Evolutionary conservation across 2,329 filamentous ascomycete genomes (phyloP), one percentile per base, ranked within the genome.

Genomic region (Ascosphaera aggregata): DNA sequence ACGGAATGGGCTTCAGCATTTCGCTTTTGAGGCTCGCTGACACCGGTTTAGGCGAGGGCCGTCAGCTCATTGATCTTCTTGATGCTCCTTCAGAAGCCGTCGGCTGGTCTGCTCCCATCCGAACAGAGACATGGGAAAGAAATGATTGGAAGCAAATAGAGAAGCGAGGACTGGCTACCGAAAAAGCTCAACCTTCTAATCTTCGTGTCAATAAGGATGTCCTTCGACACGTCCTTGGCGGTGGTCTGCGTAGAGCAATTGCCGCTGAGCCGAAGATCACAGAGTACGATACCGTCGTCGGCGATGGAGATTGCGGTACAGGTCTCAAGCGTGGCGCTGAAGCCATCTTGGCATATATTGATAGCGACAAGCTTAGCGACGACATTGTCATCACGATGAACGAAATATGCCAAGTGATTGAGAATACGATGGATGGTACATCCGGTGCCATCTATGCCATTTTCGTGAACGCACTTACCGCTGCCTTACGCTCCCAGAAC

Each of bases 241-340:
- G 60, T 22, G 75, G 63, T 15, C 60, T 79, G 4, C 55, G 72
- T 32, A 60, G 62, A 40, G 52, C 79, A 22, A 76, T 79, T 45
- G 60, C 56, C 3, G 71, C 70, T 2, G 76, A 80, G 49, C 66
- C 71, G 7, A 65, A 74, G 34, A 62, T 80, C 40, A 80, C 76
- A 9, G 66, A 61, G 40, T 80, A 67, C 50, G 76, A 80, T 51
- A 91, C 81, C 0, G 71, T 89, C 9, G 81, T 92, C 18, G 84
- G 84, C 34, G 84, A 93, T 51, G 84, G 84, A 36, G 84, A 93
- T 57, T 93, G 84, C 50, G 84, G 84, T 8, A 80, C 82, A 42
- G 81, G 81, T 3, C 63, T 93, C 43, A 82, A 81, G 61, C 73
- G 82, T 44, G 84, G 84, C 37, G 82, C 84, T n/a, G 76, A 92